Base-by-base conservation (phyloP, 108 stramenopile species). In the Cyclotella baltica region DNA sequence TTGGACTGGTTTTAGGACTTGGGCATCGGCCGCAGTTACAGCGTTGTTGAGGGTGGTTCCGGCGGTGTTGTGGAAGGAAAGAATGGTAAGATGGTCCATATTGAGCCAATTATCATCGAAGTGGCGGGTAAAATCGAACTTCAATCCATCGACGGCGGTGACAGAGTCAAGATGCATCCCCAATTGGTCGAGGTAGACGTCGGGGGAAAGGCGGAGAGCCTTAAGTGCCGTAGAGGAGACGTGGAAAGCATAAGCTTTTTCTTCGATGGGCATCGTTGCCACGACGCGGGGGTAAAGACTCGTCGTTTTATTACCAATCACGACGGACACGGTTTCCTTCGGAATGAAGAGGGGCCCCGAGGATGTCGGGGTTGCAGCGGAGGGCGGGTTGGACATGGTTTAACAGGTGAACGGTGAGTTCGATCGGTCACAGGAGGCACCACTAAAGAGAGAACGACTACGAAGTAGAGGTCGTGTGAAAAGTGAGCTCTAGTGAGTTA, bases 11-110 rank as follows among this genome's bases (percentile, higher is more conserved):
- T 55, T 55, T 6, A 55, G n/a, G 20, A 55, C 22, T 19, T 23
- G 10, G 6, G 18, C 5, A n/a, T 55, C 20, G n/a, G n/a, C n/a
- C 5, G n/a, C 53, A 19, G 53, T 55, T n/a, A n/a, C n/a, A n/a
- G n/a, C n/a, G n/a, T n/a, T n/a, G n/a, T n/a, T n/a, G n/a, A n/a
- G n/a, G n/a, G n/a, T n/a, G n/a, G n/a, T n/a, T n/a, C n/a, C n/a
- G n/a, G n/a, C n/a, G n/a, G n/a, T n/a, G n/a, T n/a, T 55, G 53
- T 55, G 53, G 22, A 55, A 55, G 18, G 53, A 55, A n/a, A 55
- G 18, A 6, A 55, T 55, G 18, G 22, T 22, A n/a, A 55, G 53
- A 23, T 55, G 10, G 16, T 6, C 6, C 53, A 10, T 55, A n/a
- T n/a, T n/a, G n/a, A n/a, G n/a, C n/a, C n/a, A n/a, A n/a, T n/a